Evolutionary conservation across 2,329 filamentous ascomycete genomes (phyloP).

Genomic region (Penicillium concentricum): DNA sequence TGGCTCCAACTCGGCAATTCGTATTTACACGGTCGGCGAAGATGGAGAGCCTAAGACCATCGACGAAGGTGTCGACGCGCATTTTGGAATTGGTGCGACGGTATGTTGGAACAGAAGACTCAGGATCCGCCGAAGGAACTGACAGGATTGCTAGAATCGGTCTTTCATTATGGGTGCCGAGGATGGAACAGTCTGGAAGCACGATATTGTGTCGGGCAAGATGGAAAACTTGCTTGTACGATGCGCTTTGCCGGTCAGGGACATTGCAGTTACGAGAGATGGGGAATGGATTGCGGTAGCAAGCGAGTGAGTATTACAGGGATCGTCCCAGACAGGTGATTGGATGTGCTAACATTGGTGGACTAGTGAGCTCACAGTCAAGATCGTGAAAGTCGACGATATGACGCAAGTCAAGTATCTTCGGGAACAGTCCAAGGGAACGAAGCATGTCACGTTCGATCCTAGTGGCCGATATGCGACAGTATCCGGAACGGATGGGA

Average conservation of each 20-base stretch:
- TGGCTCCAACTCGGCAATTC: slow-evolving; percentile 89
- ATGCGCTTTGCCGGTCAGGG: slow-evolving; percentile 80
- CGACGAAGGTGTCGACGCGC: slow-evolving; percentile 85
- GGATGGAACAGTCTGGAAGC: slow-evolving; percentile 93
- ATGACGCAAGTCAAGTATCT: slow-evolving; percentile 74
- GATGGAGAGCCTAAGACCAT: slow-evolving; percentile 91
- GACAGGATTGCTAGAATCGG: slow-evolving; percentile 55
- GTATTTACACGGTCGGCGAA: slow-evolving; percentile 86
- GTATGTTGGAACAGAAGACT: slow-evolving; percentile 40
- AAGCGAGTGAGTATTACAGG: slow-evolving; percentile 65
- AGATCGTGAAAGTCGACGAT: slow-evolving; percentile 79
- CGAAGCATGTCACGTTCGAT: slow-evolving; percentile 90
- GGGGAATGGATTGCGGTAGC: slow-evolving; percentile 87
- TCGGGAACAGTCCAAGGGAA: slow-evolving; percentile 78
- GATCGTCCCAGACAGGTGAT: not conserved
- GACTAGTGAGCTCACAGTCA: slow-evolving; percentile 75
- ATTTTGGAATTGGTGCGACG: slow-evolving; percentile 72
- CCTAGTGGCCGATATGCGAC: slow-evolving; percentile 72
- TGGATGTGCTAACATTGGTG: slow-evolving; percentile 20
- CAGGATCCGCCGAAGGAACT: slow-evolving; percentile 1
- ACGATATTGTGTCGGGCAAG: slow-evolving; percentile 66
- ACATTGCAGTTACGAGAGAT: slow-evolving; percentile 79
- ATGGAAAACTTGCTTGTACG: slow-evolving; percentile 83
- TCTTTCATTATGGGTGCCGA: slow-evolving; percentile 89
- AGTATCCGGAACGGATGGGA: slow-evolving; percentile 82